Evolutionary conservation across 306 rosid genomes (phyloP).

Genomic region (Glycine soja): DNA sequence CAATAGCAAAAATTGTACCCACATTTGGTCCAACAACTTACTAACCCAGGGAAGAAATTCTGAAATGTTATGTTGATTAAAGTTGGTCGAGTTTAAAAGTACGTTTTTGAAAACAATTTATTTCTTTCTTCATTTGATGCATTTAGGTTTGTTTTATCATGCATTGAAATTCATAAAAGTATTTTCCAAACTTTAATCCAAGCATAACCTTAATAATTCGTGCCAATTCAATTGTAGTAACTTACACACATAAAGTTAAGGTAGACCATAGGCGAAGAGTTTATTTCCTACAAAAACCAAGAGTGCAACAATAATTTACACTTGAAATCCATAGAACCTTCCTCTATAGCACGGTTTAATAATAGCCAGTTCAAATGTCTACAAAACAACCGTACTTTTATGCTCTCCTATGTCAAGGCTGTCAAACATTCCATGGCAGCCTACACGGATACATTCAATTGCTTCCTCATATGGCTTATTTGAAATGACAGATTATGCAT

Average conservation of each 20-base stretch:
- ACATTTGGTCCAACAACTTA: too few relatives aligned
- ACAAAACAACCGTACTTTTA: conserved; percentile 44
- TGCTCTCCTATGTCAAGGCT: conserved; percentile 47
- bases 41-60: too few relatives aligned
- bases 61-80: too few relatives aligned
- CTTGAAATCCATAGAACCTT: conserved; percentile 40
- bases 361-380: conserved; percentile 41
- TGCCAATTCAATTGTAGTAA: neutral
- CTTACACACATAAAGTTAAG: neutral
- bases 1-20: too few relatives aligned
- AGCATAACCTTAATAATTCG: too few relatives aligned
- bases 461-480: conserved; percentile 51
- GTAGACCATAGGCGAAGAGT: neutral
- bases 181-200: too few relatives aligned
- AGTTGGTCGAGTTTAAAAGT: too few relatives aligned
- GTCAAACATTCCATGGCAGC: conserved; percentile 48
- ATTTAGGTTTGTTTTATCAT: too few relatives aligned
- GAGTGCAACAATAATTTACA: conserved; percentile 44
- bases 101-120: too few relatives aligned
- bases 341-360: conserved; percentile 37
- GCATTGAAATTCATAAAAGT: too few relatives aligned
- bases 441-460: conserved; percentile 46
- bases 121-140: too few relatives aligned
- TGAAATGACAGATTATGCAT: conserved; percentile 41
- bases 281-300: neutral